Conservation (phyloP, 257 asterid species). For the Solanum peruvianum region DNA sequence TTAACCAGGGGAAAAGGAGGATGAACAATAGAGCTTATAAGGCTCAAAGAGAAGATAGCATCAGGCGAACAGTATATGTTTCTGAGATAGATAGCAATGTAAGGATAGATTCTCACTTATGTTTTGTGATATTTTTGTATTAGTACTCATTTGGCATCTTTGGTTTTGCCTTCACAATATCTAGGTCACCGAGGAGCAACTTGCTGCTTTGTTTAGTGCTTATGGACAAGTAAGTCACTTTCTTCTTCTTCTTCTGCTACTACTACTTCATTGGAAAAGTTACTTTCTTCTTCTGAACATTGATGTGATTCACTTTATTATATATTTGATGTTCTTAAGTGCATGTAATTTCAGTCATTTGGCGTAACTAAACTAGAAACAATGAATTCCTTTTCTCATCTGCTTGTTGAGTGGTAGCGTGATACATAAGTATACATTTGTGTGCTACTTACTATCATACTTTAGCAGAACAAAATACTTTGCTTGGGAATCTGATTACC, state of each 20-base stretch:
- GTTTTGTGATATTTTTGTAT: neutral
- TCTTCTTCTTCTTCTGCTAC: neutral
- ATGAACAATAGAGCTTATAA: conserved; percentile 58
- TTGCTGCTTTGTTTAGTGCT: conserved; percentile 68
- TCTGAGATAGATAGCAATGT: conserved; percentile 81
- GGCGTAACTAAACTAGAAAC: neutral
- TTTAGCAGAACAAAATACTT: neutral
- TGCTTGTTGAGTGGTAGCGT: neutral
- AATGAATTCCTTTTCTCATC: neutral
- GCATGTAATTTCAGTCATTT: neutral
- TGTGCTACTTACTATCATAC: neutral
- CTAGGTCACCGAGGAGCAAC: conserved; percentile 87
- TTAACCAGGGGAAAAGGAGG: conserved; percentile 52
- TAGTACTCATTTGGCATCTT: conserved; percentile 4
- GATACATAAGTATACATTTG: neutral
- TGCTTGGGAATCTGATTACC: neutral
- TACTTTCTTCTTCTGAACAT: neutral
- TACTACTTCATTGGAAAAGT: conserved; percentile 10
- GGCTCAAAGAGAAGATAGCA: conserved; percentile 88
- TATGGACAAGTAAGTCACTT: conserved; percentile 73
- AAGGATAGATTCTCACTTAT: conserved; percentile 9
- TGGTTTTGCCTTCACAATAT: conserved; percentile 3
- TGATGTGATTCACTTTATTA: neutral
- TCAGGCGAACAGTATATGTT: conserved; percentile 87
- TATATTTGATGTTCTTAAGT: neutral